Evolutionary conservation across 1,139 yeast species (phyloP), one percentile per base, ranked within the genome.

Genomic region (Scheffersomyces insectosa): DNA sequence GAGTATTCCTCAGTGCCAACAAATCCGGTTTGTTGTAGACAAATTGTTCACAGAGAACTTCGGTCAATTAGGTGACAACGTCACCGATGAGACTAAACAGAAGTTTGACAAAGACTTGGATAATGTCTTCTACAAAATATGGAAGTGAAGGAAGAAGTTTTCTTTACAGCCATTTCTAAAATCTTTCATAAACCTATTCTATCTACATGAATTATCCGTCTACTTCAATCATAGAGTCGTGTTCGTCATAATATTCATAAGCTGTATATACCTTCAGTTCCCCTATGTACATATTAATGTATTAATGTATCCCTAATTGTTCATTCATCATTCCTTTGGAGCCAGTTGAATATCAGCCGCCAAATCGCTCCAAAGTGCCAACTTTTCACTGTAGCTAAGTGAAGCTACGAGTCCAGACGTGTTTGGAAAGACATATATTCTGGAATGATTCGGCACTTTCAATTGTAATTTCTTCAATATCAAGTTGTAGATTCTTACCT

Each of bases 401-500:
- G 65, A 63, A 7, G 85, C 77, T 6, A 83, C 93, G n/a, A 87
- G 65, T 0, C 95, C 95, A 1, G 90, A 84, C 0, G 93, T 85
- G 41, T 83, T 83, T 3, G 93, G 93, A 35, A 85, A 75, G 4
- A 86, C 91, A 58, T 73, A 80, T 0, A 82, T 48, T 41, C 55
- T 37, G 34, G 56, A 43, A 8, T 49, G 44, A 48, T 45, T 40
- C 5, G 50, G 56, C 16, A 59, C 45, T 28, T 41, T 46, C 3
- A 51, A 44, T 20, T 48, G 42, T 14, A 66, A 45, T 33, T 49
- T 45, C 14, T 45, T 41, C 37, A 66, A 42, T 8, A 66, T 37
- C 28, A 28, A 31, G 23, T 51, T 52, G 44, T 66, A 63, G 3
- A 32, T 5, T 11, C 41, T n/a, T 10, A 33, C 20, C 2, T 34